phyloP scores from a whole-genome alignment of 805 yeast genomes.

The Zygoascus tannicola region DNA sequence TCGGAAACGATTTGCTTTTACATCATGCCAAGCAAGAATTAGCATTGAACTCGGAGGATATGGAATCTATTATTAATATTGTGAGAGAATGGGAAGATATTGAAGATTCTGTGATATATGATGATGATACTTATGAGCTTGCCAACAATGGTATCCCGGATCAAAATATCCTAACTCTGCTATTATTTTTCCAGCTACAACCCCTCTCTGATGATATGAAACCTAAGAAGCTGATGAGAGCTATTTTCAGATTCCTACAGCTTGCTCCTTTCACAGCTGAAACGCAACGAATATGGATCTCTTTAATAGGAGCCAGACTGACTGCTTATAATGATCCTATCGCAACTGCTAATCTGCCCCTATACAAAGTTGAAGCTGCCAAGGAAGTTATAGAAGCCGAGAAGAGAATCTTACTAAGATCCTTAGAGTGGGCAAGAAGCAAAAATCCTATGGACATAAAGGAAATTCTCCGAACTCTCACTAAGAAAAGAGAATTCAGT shows the following conservation, averaged over 20 bases:
- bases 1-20: slow-evolving; percentile 29
- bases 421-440: slow-evolving; percentile 17
- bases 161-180: slow-evolving; percentile 9
- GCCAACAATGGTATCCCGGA: slow-evolving; percentile 15
- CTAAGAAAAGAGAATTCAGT: background rate
- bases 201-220: slow-evolving; percentile 8
- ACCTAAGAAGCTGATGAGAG: slow-evolving; percentile 8
- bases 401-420: slow-evolving; percentile 18
- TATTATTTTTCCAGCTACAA: slow-evolving; percentile 7
- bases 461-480: background rate
- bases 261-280: slow-evolving; percentile 10
- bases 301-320: slow-evolving; percentile 13
- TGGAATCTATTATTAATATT: slow-evolving; percentile 4
- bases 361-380: slow-evolving; percentile 14
- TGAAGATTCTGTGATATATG: slow-evolving; percentile 17
- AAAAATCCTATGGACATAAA: background rate
- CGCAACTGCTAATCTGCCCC: background rate
- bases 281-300: slow-evolving; percentile 10
- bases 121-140: slow-evolving; percentile 20
- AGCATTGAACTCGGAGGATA: background rate
- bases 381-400: slow-evolving; percentile 23
- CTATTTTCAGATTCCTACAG: slow-evolving; percentile 9
- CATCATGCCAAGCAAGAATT: slow-evolving; percentile 34
- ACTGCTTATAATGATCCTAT: slow-evolving; percentile 15
- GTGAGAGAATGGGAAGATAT: slow-evolving; percentile 9